Evolutionary conservation across 352 stramenopile species (phyloP).

Genomic region (Phytophthora pluvialis): DNA sequence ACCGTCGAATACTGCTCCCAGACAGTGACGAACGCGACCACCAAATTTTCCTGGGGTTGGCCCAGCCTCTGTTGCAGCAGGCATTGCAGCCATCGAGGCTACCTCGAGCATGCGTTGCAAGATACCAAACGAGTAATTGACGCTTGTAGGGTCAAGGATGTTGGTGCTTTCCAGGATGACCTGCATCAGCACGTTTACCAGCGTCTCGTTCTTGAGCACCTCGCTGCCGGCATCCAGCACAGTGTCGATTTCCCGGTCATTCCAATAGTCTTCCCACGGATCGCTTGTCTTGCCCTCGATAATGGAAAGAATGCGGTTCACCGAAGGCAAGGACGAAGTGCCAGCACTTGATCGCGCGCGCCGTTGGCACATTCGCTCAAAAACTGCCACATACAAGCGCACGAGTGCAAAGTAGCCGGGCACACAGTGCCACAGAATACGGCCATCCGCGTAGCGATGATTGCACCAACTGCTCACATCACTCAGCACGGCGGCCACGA

Average conservation of each 20-base stretch:
- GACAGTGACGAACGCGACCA: conserved; percentile 45
- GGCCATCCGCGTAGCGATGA: conserved; percentile 41
- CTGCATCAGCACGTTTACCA: conserved; percentile 82
- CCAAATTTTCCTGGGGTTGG: conserved; percentile 27
- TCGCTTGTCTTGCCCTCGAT: conserved; percentile 57
- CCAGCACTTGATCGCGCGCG: conserved; percentile 44
- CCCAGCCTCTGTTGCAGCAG: conserved; percentile 26
- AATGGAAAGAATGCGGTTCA: conserved; percentile 71
- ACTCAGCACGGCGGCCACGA: conserved; percentile 70
- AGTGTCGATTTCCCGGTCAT: conserved; percentile 56
- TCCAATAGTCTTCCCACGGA: conserved; percentile 83
- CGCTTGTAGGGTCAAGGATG: conserved; percentile 78
- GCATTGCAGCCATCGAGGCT: conserved; percentile 49
- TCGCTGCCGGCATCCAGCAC: conserved; percentile 63
- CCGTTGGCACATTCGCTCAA: conserved; percentile 81
- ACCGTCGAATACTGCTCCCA: conserved; percentile 63
- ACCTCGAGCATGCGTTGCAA: conserved; percentile 79
- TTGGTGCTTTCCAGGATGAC: conserved; percentile 86
- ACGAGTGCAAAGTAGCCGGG: conserved; percentile 80
- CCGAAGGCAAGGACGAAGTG: conserved; percentile 42
- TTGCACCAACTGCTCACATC: conserved; percentile 70
- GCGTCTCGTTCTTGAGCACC: conserved; percentile 69
- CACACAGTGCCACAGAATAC: conserved; percentile 78
- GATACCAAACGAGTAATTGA: conserved; percentile 87
- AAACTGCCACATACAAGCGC: conserved; percentile 69